A percentile compares a stretch with the other conserved stretches of the same genome.
phyloP scores from a whole-genome alignment of 495 filamentous ascomycete genomes.

The Acidomyces sp. region DNA sequence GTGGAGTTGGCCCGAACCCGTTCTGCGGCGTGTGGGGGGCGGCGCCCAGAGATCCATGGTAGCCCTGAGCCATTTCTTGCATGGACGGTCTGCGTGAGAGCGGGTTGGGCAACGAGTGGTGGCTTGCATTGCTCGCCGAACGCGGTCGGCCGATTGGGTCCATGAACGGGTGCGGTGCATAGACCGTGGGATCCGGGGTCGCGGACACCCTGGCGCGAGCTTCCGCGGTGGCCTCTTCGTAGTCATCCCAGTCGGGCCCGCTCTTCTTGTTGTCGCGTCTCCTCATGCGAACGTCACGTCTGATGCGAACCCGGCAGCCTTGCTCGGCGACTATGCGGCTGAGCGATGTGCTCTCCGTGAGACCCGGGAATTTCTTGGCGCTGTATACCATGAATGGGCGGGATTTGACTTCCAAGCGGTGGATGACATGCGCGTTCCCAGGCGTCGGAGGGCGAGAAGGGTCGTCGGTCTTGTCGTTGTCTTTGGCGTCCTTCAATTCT shows the following conservation, averaged over 20 bases:
- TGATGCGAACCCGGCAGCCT: constrained; percentile 90
- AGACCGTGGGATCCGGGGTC: constrained; percentile 45
- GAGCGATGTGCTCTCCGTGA: constrained; percentile 77
- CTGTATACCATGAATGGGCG: constrained; percentile 80
- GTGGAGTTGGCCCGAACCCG: constrained; percentile 25
- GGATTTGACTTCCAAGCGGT: constrained; percentile 85
- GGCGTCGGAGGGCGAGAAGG: constrained; percentile 22
- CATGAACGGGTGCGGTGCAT: constrained; percentile 27
- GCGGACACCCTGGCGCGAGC: constrained; percentile 42
- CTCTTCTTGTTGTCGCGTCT: constrained; percentile 58
- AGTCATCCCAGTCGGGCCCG: constrained; percentile 41
- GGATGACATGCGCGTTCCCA: constrained; percentile 34
- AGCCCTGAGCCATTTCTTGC: constrained; percentile 29
- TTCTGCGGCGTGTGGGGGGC: constrained; percentile 26
- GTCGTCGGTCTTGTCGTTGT: constrained; percentile 28
- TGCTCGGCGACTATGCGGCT: constrained; percentile 92
- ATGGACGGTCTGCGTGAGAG: constrained; percentile 33
- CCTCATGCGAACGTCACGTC: constrained; percentile 94
- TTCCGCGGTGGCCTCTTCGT: constrained; percentile 50
- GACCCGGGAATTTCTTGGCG: constrained; percentile 95
- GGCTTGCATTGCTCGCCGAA: constrained; percentile 61
- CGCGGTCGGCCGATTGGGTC: constrained; percentile 44
- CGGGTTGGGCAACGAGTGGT: constrained; percentile 27
- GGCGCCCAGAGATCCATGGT: constrained; percentile 24
- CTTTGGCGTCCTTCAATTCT: constrained; percentile 56